Evolutionary conservation across 1,284 basidiomycete genomes (phyloP).

Genomic region (Pisolithus thermaeus): DNA sequence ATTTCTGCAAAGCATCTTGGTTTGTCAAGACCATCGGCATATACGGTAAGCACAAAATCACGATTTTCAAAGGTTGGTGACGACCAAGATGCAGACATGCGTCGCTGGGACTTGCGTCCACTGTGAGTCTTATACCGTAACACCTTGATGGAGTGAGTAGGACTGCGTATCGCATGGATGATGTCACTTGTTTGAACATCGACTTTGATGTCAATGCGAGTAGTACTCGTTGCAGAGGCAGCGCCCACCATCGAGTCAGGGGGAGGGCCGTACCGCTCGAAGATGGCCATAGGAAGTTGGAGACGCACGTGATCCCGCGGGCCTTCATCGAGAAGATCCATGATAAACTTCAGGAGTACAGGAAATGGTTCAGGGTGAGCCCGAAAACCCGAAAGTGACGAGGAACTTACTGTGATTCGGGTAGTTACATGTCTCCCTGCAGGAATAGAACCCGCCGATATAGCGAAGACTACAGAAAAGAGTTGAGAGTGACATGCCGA

Average conservation of each 20-base stretch:
- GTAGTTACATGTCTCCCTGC: conserved; percentile 34
- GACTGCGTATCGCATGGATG: conserved; percentile 34
- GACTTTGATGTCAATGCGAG: conserved; percentile 35
- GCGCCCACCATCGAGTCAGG: conserved; percentile 33
- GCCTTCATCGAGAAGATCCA: conserved; percentile 43
- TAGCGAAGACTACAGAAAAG: conserved; percentile 42
- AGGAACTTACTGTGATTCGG: conserved; percentile 36
- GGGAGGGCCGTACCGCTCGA: conserved; percentile 44
- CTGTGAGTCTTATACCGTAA: conserved; percentile 30
- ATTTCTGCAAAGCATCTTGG: conserved; percentile 53
- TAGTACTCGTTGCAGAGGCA: conserved; percentile 22
- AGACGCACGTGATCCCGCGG: conserved; percentile 43
- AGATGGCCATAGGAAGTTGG: conserved; percentile 45
- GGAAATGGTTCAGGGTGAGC: background rate
- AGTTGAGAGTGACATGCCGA: background rate
- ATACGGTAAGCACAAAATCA: conserved; percentile 44
- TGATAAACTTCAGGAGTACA: conserved; percentile 23
- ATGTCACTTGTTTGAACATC: conserved; percentile 43
- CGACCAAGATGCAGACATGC: conserved; percentile 33
- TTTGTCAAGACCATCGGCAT: conserved; percentile 40
- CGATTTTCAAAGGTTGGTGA: conserved; percentile 35
- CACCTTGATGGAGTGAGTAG: conserved; percentile 35
- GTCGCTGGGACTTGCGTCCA: conserved; percentile 33
- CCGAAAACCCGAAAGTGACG: background rate
- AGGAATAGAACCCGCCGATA: conserved; percentile 50